Percentiles rank a stretch among this genome's conserved stretches.
phyloP scores from a whole-genome alignment of 768 basidiomycete species.

The Trichaptum fuscoviolaceum region DNA sequence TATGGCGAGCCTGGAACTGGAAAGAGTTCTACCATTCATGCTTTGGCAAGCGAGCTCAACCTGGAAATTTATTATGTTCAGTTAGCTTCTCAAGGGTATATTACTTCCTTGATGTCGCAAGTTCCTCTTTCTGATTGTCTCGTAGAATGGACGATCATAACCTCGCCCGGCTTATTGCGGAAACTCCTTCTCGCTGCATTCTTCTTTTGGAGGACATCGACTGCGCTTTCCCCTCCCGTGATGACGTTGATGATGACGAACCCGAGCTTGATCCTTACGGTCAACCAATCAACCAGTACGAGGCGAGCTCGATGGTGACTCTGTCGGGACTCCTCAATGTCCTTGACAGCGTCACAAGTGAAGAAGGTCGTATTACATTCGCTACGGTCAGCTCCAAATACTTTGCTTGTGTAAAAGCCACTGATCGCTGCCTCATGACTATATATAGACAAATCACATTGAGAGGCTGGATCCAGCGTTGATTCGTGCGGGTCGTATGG shows the following conservation, averaged over 20 bases:
- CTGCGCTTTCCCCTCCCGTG: constrained; percentile 48
- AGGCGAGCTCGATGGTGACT: constrained; percentile 34
- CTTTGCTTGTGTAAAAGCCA: background rate
- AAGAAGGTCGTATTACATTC: constrained; percentile 58
- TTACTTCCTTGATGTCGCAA: constrained; percentile 5
- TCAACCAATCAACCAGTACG: constrained; percentile 10
- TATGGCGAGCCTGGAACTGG: background rate
- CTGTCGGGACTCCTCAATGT: constrained; percentile 54
- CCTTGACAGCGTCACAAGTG: constrained; percentile 54
- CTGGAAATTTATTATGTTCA: constrained; percentile 38
- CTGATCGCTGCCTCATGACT: background rate
- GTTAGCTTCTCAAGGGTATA: constrained; percentile 42
- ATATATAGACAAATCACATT: constrained; percentile 44
- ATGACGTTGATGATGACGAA: constrained; percentile 24
- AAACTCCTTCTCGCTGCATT: constrained; percentile 47
- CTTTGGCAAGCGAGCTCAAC: constrained; percentile 33
- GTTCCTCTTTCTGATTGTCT: background rate
- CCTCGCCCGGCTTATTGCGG: constrained; percentile 39
- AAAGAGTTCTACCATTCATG: constrained; percentile 42
- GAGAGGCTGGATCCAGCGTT: constrained; percentile 53
- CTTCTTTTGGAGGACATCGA: constrained; percentile 59
- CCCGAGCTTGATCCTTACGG: constrained; percentile 12
- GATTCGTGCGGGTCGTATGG: constrained; percentile 52
- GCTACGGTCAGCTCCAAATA: constrained; percentile 39
- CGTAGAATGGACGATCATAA: constrained; percentile 44